phyloP scores from a whole-genome alignment of 75 land plant species.

The Pinus taeda region DNA sequence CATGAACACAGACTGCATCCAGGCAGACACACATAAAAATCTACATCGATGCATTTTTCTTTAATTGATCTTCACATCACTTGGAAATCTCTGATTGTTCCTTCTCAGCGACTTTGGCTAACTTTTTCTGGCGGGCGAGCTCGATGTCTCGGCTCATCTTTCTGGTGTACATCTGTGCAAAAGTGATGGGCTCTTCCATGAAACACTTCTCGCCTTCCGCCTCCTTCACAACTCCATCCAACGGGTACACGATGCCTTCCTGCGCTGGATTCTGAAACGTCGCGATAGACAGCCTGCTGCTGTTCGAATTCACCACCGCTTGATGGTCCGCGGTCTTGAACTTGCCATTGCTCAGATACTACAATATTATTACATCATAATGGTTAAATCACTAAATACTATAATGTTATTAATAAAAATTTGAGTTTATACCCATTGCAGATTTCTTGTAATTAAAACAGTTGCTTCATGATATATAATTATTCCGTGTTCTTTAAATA shows the following conservation, averaged over 20 bases:
- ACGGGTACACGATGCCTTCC: conserved; percentile 47
- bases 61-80: too few relatives aligned
- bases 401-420: too few relatives aligned
- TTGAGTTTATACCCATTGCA: too few relatives aligned
- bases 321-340: conserved; percentile 51
- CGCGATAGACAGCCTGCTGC: conserved; percentile 58
- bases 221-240: conserved; percentile 20
- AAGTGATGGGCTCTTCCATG: conserved; percentile 46
- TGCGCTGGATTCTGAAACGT: conserved; percentile 58
- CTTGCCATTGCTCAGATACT: conserved; percentile 56
- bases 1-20: too few relatives aligned
- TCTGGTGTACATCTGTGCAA: conserved; percentile 51
- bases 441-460: too few relatives aligned
- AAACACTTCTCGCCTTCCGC: neutral
- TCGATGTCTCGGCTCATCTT: conserved; percentile 66
- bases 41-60: too few relatives aligned
- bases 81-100: too few relatives aligned
- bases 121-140: conserved; percentile 47
- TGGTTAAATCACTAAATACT: neutral
- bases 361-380: neutral
- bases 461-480: too few relatives aligned
- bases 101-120: neutral
- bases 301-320: conserved; percentile 32
- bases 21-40: too few relatives aligned
- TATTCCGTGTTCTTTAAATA: too few relatives aligned